Evolutionary conservation across 331 rosid genomes (phyloP), one percentile per base, ranked within the genome.

Genomic region (Phaseolus coccineus): DNA sequence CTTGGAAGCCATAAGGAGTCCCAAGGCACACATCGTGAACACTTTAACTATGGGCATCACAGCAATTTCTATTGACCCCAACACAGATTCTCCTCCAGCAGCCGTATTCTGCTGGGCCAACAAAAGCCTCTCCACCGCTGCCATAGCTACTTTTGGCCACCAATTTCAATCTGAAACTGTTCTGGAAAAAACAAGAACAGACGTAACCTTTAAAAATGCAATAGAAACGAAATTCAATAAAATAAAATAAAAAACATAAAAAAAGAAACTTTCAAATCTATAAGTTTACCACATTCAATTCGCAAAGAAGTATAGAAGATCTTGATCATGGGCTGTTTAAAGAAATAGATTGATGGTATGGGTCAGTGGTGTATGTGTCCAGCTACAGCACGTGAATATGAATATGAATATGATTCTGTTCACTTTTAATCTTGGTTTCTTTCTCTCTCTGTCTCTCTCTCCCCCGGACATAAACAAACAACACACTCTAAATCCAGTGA

Each of bases 1-100:
- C 88, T 91, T 96, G 69, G 99, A 91, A 76, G 99, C 99, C 99
- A 96, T 93, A 3, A 96, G 92, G 74, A 93, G 88, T 3, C 99
- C 99, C 92, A 96, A 84, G 44, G 87, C 84, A 73, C 99, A 96
- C 73, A 93, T 82, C 8, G 96, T 90, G 84, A 93, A 90, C 9
- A 96, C 98, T 84, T 96, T 96, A 14, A 97, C 95, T 50, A 96
- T 93, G 0, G 99, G 98, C 51, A 93, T 66, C 5, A 96, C 98
- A 2, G 99, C 99, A 39, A 96, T 90, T 81, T 87, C 93, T 73
- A 96, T 93, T 0, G 93, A 83, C 1, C 79, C 89, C 16, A 93
- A n/a, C 78, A 96, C 4, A 1, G 98, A 96, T 77, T 89, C 69
- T 53, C 96, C 92, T 51, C 91, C 92, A 13, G 52, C 84, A 11